Percentiles rank a stretch among this genome's conserved stretches.
Evolutionary conservation across 2,329 filamentous ascomycete genomes (phyloP).

Genomic region (Diaporthe sp.): DNA sequence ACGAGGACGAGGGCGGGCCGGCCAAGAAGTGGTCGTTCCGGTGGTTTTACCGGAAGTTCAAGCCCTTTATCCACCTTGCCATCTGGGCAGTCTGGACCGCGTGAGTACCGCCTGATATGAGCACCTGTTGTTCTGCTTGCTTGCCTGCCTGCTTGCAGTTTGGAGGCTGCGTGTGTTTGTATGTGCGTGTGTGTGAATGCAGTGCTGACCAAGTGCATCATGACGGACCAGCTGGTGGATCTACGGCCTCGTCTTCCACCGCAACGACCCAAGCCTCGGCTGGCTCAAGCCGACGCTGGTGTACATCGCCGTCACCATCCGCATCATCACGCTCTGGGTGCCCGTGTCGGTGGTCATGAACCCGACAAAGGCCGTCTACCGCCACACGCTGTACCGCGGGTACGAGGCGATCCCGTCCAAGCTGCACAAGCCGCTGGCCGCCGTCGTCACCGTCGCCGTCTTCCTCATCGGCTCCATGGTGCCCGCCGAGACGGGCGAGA

Average conservation of each 20-base stretch:
- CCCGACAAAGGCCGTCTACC: conserved; percentile 78
- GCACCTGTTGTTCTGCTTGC: neutral
- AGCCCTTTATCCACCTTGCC: conserved; percentile 59
- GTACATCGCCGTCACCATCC: conserved; percentile 80
- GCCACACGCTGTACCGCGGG: conserved; percentile 70
- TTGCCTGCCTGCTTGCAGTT: conserved; percentile 31
- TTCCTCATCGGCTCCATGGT: conserved; percentile 85
- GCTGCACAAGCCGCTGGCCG: conserved; percentile 74
- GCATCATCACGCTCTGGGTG: conserved; percentile 81
- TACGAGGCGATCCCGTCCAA: conserved; percentile 76
- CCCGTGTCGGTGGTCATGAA: conserved; percentile 75
- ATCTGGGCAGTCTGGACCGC: conserved; percentile 56
- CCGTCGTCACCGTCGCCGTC: conserved; percentile 73
- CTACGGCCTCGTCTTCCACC: conserved; percentile 79
- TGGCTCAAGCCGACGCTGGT: conserved; percentile 90
- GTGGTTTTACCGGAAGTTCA: conserved; percentile 59
- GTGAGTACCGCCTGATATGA: conserved; percentile 47
- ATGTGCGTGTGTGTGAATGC: neutral
- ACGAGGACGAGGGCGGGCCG: conserved; percentile 42
- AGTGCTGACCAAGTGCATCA: conserved; percentile 38
- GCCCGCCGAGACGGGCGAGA: conserved; percentile 78
- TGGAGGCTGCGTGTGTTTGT: neutral
- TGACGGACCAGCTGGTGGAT: conserved; percentile 78
- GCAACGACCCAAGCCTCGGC: conserved; percentile 73
- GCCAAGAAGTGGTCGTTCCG: conserved; percentile 48